Evolutionary conservation across 2,329 filamentous ascomycete genomes (phyloP), one percentile per base, ranked within the genome.

Genomic region (Fusarium tjaetaba): DNA sequence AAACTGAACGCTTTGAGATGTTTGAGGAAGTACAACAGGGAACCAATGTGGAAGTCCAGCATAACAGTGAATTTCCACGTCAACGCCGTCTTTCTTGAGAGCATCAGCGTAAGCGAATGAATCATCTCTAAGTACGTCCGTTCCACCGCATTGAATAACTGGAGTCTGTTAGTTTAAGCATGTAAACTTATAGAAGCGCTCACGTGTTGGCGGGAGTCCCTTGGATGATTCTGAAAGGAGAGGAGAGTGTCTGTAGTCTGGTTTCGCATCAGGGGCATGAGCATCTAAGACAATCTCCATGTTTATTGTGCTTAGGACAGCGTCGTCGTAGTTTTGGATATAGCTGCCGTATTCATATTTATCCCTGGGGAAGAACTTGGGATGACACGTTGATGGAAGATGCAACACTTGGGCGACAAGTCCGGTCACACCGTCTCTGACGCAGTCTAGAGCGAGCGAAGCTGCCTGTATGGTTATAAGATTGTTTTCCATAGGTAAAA

Each of bases 1-100:
- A 24, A 69, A 77, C 2, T 43, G 36, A 15, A 24, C 26, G 1
- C 58, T 64, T 13, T 77, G 53, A 0, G 48, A 8, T 0, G 42
- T 41, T 13, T 55, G 38, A 1, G 63, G 16, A 0, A 77, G 36
- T 2, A 68, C 9, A 16, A n/a, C 56, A 2, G 68, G 57, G 36
- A 78, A 78, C 42, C 74, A 76, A 41, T 78, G 77, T 5, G 77
- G 76, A 4, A 78, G 26, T 6, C 76, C 76, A 22, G 48, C n/a
- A 41, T 78, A 77, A 2, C 48, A 65, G 11, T 68, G 26, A 3
- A 76, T 11, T 11, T 78, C 65, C 7, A 72, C 68, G 1, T 76
- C 57, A 3, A 77, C 70, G 1, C 65, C 66, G 5, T 60, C 67
- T 4, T 45, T 28, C 24, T 62, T 26, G 7, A 78, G 42, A 2